Evolutionary conservation across 148 eudicot genomes (phyloP).

Genomic region (Suaeda aralocaspica): DNA sequence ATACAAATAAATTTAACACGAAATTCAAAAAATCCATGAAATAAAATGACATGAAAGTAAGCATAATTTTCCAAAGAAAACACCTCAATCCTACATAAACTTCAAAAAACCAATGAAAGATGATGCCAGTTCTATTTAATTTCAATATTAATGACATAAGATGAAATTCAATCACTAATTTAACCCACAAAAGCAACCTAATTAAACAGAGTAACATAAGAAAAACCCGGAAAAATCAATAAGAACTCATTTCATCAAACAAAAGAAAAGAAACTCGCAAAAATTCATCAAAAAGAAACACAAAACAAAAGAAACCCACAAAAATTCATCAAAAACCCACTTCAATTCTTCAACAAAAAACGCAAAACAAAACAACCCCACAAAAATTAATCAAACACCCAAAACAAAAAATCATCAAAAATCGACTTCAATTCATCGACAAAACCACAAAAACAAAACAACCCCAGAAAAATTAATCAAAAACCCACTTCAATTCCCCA

Average conservation of each 20-base stretch:
- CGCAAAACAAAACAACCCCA: neutral
- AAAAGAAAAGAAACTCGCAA: neutral
- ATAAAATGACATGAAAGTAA: neutral
- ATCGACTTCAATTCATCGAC: neutral
- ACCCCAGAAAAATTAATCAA: slow-evolving; percentile 2
- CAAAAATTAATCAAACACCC: slow-evolving; percentile 2
- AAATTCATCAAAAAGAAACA: neutral
- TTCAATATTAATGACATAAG: too few species aligned
- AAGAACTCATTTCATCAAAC: neutral
- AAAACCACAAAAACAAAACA: neutral
- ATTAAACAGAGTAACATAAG: neutral
- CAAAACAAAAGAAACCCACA: neutral
- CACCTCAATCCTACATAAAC: neutral
- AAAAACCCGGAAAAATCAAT: neutral
- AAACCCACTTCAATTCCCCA: slow-evolving; percentile 1
- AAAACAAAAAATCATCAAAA: too few species aligned
- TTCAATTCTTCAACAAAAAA: neutral
- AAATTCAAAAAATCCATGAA: neutral
- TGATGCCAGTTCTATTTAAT: too few species aligned
- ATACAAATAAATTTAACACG: neutral
- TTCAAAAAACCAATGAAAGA: neutral
- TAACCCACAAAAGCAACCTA: too few species aligned
- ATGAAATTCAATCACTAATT: too few species aligned
- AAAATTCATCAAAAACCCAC: slow-evolving; percentile 7
- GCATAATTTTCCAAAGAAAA: neutral